Percentiles rank a stretch among this genome's conserved stretches.
Conservation (phyloP, 2,329 filamentous ascomycete species). For the Penicillium sp. region DNA sequence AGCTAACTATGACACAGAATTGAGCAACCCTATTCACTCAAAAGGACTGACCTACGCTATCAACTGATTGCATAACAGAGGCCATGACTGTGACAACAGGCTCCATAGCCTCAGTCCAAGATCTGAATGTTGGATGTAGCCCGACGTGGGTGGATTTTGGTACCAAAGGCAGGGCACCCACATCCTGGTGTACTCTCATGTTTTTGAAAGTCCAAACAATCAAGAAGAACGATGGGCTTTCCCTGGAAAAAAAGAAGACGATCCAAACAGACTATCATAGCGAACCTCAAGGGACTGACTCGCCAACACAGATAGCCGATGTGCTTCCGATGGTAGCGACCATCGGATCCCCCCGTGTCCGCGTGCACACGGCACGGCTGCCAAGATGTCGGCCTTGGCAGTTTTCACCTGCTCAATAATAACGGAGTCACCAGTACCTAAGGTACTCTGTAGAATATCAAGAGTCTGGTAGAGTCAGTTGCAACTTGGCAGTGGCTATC, state of each 20-base stretch:
- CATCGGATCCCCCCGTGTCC: conserved; percentile 4
- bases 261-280: background rate
- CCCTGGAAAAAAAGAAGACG: background rate
- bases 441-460: background rate
- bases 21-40: too few relatives aligned
- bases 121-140: too few relatives aligned
- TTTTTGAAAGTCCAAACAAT: background rate
- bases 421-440: background rate
- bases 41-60: too few relatives aligned
- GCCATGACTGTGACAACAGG: too few relatives aligned
- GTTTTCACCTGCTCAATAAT: background rate
- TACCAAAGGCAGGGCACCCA: too few relatives aligned
- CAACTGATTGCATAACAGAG: too few relatives aligned
- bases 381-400: conserved; percentile 11
- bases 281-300: background rate
- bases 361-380: background rate
- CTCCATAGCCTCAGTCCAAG: too few relatives aligned
- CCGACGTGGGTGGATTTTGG: too few relatives aligned
- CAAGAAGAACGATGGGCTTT: too few relatives aligned
- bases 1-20: too few relatives aligned
- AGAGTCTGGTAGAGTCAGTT: background rate
- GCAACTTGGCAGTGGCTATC: too few relatives aligned
- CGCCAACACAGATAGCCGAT: background rate
- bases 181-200: background rate
- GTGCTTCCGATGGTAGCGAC: conserved; percentile 10